Evolutionary conservation across 305 asterid genomes (phyloP).

Genomic region (Fraxinus sp.): DNA sequence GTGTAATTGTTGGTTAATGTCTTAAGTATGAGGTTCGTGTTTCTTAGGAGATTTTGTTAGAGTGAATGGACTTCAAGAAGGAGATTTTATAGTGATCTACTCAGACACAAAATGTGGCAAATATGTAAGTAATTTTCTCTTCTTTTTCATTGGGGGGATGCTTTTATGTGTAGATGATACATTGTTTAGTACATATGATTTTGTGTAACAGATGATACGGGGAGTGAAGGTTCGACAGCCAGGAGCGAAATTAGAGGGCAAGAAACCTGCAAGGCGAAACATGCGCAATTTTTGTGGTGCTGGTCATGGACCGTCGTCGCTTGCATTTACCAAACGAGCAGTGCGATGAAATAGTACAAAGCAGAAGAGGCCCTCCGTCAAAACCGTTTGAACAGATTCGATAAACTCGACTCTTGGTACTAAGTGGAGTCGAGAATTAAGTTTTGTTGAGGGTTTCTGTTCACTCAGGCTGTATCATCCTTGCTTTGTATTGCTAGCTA

Average conservation of each 20-base stretch:
- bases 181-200: too few species aligned
- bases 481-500: conserved; percentile 21
- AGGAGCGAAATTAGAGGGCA: conserved; percentile 56
- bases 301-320: conserved; percentile 36
- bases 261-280: conserved; percentile 66
- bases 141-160: background rate
- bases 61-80: conserved; percentile 90
- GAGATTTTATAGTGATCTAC: conserved; percentile 91
- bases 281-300: conserved; percentile 37
- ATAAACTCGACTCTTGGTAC: background rate
- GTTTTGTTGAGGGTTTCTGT: conserved; percentile 17
- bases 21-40: background rate
- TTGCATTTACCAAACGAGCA: conserved; percentile 43
- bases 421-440: background rate
- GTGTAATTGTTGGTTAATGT: background rate
- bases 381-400: background rate
- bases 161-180: background rate
- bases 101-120: conserved; percentile 87
- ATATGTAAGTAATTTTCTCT: conserved; percentile 53
- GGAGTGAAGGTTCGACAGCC: conserved; percentile 91
- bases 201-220: conserved; percentile 69
- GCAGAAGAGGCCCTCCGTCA: background rate
- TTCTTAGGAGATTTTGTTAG: conserved; percentile 76
- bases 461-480: background rate
- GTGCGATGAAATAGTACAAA: conserved; percentile 27